Percentiles rank a stretch among this genome's conserved stretches.
These are phyloP conservation scores for Ascochyta lentis DNA, from an alignment of 2,329 filamentous ascomycete species.

Conservation along the genomic window DNA sequence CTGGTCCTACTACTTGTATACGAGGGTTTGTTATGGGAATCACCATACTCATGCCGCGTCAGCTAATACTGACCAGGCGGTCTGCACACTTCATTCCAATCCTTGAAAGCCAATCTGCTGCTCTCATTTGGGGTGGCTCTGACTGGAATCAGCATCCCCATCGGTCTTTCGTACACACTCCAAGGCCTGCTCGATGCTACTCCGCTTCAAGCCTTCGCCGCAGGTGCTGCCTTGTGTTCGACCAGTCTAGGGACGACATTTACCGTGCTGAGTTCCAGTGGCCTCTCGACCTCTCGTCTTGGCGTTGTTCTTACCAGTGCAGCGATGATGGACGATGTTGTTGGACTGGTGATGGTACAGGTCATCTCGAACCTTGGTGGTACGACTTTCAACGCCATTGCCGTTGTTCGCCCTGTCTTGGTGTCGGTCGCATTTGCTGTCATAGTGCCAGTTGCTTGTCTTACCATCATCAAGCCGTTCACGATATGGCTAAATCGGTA, in stretches of 20 bases:
- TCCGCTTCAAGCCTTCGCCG: slow-evolving; percentile 70
- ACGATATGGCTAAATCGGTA: slow-evolving; percentile 46
- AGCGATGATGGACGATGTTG: slow-evolving; percentile 83
- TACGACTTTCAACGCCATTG: slow-evolving; percentile 47
- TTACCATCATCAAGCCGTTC: slow-evolving; percentile 53
- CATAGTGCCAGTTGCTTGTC: slow-evolving; percentile 56
- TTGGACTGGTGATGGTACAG: slow-evolving; percentile 78
- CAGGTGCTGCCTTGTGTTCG: slow-evolving; percentile 75
- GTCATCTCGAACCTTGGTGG: slow-evolving; percentile 72
- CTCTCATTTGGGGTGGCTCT: slow-evolving; percentile 68
- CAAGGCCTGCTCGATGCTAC: slow-evolving; percentile 58
- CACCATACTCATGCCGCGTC: not conserved
- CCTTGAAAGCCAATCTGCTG: slow-evolving; percentile 65
- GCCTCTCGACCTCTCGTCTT: slow-evolving; percentile 60
- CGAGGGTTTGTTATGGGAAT: slow-evolving; percentile 58
- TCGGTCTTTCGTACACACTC: slow-evolving; percentile 70
- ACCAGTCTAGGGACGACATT: slow-evolving; percentile 78
- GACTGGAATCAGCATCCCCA: slow-evolving; percentile 69
- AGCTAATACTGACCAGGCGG: slow-evolving; percentile 56
- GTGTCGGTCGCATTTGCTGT: slow-evolving; percentile 62
- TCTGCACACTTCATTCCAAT: slow-evolving; percentile 60
- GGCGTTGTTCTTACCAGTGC: slow-evolving; percentile 72
- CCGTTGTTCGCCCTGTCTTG: slow-evolving; percentile 59
- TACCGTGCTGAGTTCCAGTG: slow-evolving; percentile 67
- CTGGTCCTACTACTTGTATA: slow-evolving; percentile 75